Evolutionary conservation across 352 stramenopile species (phyloP), one percentile per base, ranked within the genome.

Genomic region (Pythium brassicae): DNA sequence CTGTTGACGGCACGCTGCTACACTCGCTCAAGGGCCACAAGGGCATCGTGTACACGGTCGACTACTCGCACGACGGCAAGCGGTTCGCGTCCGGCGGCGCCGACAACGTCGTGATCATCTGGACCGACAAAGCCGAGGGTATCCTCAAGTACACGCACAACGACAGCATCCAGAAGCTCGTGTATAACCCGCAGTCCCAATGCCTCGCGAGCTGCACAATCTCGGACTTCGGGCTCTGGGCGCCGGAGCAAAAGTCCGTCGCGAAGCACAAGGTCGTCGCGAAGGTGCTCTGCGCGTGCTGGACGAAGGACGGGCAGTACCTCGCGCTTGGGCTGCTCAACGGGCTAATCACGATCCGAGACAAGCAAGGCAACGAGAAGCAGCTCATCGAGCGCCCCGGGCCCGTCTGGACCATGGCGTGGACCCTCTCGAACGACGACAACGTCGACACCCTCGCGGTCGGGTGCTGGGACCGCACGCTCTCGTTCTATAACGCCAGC

Each of bases 141-240:
- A 90, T 98, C 48, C 82, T 98, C 60, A 98, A 98, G 77, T 98
- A 98, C 74, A 97, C 86, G 35, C 95, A 98, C 83, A 96, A 95
- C 63, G 89, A 97, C 60, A 89, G 78, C 19, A 95, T 98, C 53
- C 91, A 97, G 63, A 86, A 89, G 40, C 72, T 98, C 32, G 73
- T 74, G 44, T 98, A 97, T 69, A 98, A 97, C 46, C 92, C 94
- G 17, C 81, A 94, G 44, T 96, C 89, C 5, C 82, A 97, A 37
- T 94, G 86, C 59, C 86, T 98, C 26, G 88, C 86, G 23, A 97
- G 87, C 61, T 98, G 92, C 71, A 97, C 94, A n/a, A 79, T 78
- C 5, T 87, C 82, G 2, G 94, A 98, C 65, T 98, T 98, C 71
- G 95, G 94, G 12, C 76, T 98, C 27, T 98, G 92, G 89, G 85